phyloP scores from a whole-genome alignment of 495 filamentous ascomycete genomes.

The Trichoderma gamsii region DNA sequence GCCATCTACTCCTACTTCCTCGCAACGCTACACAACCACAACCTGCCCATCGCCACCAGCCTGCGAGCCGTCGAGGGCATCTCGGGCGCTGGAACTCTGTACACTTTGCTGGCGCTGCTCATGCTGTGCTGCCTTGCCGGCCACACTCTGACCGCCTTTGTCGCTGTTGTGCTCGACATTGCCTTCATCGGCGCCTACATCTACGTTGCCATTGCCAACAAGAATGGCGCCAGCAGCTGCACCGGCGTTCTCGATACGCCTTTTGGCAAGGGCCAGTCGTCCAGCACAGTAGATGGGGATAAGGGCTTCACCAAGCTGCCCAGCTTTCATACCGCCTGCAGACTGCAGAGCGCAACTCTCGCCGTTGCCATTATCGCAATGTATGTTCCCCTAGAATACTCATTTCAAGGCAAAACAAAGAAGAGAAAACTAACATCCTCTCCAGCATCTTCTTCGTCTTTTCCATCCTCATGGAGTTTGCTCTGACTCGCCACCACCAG shows the following conservation, averaged over 20 bases:
- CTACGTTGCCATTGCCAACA: conserved; percentile 55
- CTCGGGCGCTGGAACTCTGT: conserved; percentile 64
- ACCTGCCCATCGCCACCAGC: conserved; percentile 54
- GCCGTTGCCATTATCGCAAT: conserved; percentile 71
- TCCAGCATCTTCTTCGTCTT: conserved; percentile 62
- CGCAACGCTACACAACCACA: conserved; percentile 51
- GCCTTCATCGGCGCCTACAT: conserved; percentile 53
- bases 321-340: conserved; percentile 54
- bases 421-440: conserved; percentile 16
- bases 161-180: conserved; percentile 62
- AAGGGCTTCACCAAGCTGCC: conserved; percentile 37
- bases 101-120: conserved; percentile 61
- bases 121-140: conserved; percentile 76
- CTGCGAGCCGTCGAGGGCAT: conserved; percentile 77
- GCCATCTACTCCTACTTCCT: conserved; percentile 78
- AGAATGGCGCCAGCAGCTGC: conserved; percentile 58
- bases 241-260: conserved; percentile 57
- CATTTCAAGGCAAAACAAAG: not conserved
- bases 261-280: conserved; percentile 46
- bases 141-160: conserved; percentile 55
- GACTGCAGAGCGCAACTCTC: conserved; percentile 64
- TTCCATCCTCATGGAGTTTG: conserved; percentile 56
- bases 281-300: conserved; percentile 41
- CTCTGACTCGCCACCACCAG: conserved; percentile 62
- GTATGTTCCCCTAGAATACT: conserved; percentile 45